These are phyloP conservation scores for Xylariaceae sp. DNA, from an alignment of 2,329 filamentous ascomycete species.

Conservation along the genomic window DNA sequence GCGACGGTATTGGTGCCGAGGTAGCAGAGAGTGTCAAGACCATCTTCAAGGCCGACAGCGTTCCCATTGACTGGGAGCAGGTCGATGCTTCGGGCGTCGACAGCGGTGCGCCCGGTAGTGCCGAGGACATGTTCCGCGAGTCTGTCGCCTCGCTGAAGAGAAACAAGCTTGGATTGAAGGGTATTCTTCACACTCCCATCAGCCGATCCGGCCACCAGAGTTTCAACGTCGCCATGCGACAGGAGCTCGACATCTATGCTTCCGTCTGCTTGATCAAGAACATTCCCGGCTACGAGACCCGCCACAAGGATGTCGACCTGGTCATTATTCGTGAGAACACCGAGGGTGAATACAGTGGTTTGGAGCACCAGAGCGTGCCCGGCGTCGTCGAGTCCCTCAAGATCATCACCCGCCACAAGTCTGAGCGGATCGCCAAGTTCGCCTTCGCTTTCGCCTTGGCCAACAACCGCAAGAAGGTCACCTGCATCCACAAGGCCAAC, in stretches of 20 bases:
- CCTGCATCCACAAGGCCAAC: conserved; percentile 99
- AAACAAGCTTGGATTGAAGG: conserved; percentile 99
- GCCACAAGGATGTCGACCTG: conserved; percentile 94
- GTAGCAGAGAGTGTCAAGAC: conserved; percentile 98
- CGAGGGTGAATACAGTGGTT: conserved; percentile 97
- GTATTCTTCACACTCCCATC: conserved; percentile 96
- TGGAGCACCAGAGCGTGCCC: conserved; percentile 95
- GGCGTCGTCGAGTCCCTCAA: conserved; percentile 99
- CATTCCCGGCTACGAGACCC: conserved; percentile 96
- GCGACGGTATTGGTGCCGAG: conserved; percentile 97
- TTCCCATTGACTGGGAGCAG: conserved; percentile 98
- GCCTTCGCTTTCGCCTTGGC: conserved; percentile 96
- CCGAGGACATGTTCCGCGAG: conserved; percentile 92
- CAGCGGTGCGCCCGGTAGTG: conserved; percentile 69
- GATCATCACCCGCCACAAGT: conserved; percentile 99
- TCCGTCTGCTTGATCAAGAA: conserved; percentile 98
- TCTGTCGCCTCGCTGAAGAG: conserved; percentile 91
- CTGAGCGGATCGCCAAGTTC: conserved; percentile 98
- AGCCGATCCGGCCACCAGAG: conserved; percentile 95
- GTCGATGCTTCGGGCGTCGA: conserved; percentile 91
- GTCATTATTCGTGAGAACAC: conserved; percentile 99
- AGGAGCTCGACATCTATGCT: conserved; percentile 99
- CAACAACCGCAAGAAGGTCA: conserved; percentile 99
- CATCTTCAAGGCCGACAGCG: conserved; percentile 99
- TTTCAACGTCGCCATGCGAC: conserved; percentile 98